Percentiles rank a stretch among this genome's conserved stretches.
Evolutionary conservation across 768 basidiomycete species (phyloP).

Genomic region (Naganishia onofrii): DNA sequence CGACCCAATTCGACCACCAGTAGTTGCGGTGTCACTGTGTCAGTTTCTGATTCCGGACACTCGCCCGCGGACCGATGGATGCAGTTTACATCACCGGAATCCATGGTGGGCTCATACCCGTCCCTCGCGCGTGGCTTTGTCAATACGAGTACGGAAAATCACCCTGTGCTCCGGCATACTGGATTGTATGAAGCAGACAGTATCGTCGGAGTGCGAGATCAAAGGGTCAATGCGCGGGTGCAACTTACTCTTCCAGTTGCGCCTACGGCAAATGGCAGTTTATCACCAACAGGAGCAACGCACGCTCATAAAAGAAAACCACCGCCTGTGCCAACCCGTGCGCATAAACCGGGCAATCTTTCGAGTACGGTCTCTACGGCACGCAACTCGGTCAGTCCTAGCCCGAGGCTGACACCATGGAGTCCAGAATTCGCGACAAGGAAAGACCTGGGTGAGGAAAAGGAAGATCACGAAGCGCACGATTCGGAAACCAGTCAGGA

Average conservation of each 20-base stretch:
- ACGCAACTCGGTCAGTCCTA: slow-evolving; percentile 12
- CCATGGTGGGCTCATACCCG: not conserved
- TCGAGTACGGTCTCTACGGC: not conserved
- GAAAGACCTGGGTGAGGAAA: not conserved
- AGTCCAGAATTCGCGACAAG: slow-evolving; percentile 15
- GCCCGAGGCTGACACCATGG: slow-evolving; percentile 1
- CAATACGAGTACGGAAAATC: not conserved
- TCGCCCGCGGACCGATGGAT: slow-evolving; percentile 22
- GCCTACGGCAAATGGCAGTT: not conserved
- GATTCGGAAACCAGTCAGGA: not conserved
- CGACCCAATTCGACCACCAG: not conserved
- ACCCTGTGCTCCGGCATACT: not conserved
- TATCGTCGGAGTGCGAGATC: slow-evolving; percentile 16
- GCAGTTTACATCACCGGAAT: slow-evolving; percentile 19
- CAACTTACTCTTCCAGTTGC: not conserved
- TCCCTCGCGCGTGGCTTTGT: not conserved
- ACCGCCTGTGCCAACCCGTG: slow-evolving; percentile 27
- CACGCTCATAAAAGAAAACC: slow-evolving; percentile 25
- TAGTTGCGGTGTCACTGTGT: not conserved
- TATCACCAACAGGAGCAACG: not conserved
- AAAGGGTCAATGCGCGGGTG: slow-evolving; percentile 3
- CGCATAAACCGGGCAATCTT: slow-evolving; percentile 22
- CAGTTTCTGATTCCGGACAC: not conserved
- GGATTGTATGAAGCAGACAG: slow-evolving; percentile 1
- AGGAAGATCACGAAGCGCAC: not conserved